Evolutionary conservation across 2,329 filamentous ascomycete species (phyloP).

Genomic region (Coniochaeta prunicola): DNA sequence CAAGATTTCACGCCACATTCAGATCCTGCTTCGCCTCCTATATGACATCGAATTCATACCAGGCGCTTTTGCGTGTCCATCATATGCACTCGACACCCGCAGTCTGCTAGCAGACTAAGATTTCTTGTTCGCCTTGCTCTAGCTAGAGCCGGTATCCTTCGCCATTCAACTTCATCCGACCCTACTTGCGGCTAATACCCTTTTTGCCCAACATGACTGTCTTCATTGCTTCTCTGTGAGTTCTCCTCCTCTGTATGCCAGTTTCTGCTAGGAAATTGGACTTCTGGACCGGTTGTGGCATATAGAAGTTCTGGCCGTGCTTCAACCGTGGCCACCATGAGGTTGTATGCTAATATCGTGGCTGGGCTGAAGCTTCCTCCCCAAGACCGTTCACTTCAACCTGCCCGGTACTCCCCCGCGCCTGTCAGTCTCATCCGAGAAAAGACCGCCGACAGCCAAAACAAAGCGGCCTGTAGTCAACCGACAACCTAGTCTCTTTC

Average conservation of each 20-base stretch:
- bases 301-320: background rate
- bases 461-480: constrained; percentile 18
- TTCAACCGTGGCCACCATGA: background rate
- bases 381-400: constrained; percentile 86
- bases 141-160: background rate
- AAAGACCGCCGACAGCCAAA: constrained; percentile 10
- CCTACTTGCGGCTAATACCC: background rate
- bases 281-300: background rate
- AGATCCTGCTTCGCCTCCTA: background rate
- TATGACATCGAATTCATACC: background rate
- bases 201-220: constrained; percentile 35
- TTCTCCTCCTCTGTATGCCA: background rate
- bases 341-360: constrained; percentile 4
- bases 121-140: too few relatives aligned
- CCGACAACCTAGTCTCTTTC: constrained; percentile 45
- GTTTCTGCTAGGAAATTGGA: background rate
- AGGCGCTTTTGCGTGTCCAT: background rate
- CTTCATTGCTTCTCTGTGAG: constrained; percentile 39
- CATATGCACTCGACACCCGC: background rate
- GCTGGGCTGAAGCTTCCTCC: constrained; percentile 63
- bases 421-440: constrained; percentile 20
- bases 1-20: background rate
- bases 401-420: constrained; percentile 47
- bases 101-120: constrained; percentile 1
- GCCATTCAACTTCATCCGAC: background rate